These are phyloP conservation scores for Penicillium maclennaniae DNA, from an alignment of 495 filamentous ascomycete species.

Conservation along the genomic window DNA sequence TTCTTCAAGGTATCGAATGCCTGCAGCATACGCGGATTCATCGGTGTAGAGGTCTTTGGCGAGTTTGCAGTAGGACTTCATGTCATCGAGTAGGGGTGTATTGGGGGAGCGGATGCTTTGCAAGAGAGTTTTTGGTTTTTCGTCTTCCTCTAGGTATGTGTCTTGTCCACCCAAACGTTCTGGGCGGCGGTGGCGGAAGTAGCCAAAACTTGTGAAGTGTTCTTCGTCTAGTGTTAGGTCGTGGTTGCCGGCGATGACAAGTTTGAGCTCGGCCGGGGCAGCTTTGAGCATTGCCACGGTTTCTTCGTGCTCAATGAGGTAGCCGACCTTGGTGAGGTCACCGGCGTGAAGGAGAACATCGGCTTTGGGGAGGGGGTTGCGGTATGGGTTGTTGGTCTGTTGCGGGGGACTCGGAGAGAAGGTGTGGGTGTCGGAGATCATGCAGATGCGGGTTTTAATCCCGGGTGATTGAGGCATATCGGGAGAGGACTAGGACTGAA, in stretches of 20 bases:
- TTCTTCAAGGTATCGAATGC: constrained; percentile 66
- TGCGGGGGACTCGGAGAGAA: constrained; percentile 24
- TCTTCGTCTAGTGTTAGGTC: constrained; percentile 66
- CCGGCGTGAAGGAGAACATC: constrained; percentile 73
- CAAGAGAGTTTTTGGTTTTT: constrained; percentile 1
- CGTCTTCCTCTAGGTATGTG: constrained; percentile 11
- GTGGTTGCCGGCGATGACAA: constrained; percentile 81
- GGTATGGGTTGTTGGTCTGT: constrained; percentile 34
- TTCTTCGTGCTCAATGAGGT: constrained; percentile 48
- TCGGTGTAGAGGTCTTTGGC: constrained; percentile 47
- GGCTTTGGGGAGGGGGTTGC: constrained; percentile 46
- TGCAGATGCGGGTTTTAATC: constrained; percentile 49
- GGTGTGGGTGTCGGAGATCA: constrained; percentile 64
- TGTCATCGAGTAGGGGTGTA: neutral
- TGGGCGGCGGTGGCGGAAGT: constrained; percentile 30
- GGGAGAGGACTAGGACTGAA: neutral
- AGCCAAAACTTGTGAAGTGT: constrained; percentile 38
- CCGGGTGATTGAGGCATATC: constrained; percentile 5
- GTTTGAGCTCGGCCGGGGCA: constrained; percentile 63
- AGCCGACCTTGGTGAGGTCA: constrained; percentile 65
- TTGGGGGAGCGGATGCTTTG: constrained; percentile 2
- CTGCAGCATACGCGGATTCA: constrained; percentile 41
- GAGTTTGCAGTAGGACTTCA: constrained; percentile 19
- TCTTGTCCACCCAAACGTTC: constrained; percentile 12
- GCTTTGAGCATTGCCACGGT: constrained; percentile 51